These are phyloP conservation scores for Eimeria praecox DNA, from an alignment of 169 alveolate genomes.

Conservation along the genomic window DNA sequence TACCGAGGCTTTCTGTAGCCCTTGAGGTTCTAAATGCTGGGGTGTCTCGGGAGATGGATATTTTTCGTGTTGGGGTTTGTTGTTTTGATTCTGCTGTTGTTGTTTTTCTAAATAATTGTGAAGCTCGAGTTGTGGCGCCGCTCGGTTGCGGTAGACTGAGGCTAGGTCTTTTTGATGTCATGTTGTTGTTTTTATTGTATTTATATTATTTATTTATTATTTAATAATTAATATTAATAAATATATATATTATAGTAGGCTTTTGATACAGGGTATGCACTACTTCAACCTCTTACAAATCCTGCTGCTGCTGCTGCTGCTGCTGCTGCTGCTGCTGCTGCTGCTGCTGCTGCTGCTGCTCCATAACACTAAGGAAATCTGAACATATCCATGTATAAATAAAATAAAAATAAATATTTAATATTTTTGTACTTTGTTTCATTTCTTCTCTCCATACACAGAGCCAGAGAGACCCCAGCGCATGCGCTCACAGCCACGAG, in stretches of 20 bases:
- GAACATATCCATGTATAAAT: too few species aligned
- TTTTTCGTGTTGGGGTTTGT: not conserved
- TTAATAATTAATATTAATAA: too few species aligned
- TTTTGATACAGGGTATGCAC: too few species aligned
- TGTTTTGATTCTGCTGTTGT: not conserved
- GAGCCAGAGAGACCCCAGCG: not conserved
- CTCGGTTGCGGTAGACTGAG: not conserved
- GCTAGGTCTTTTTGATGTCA: conserved; percentile 3
- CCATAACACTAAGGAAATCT: too few species aligned
- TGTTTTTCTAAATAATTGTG: not conserved
- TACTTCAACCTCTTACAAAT: too few species aligned
- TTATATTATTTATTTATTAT: not conserved
- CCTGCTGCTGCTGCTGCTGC: too few species aligned
- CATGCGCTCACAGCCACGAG: conserved; percentile 12
- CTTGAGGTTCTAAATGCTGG: not conserved
- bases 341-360: too few species aligned
- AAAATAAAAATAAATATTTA: not conserved
- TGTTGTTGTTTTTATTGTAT: not conserved
- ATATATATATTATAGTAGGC: too few species aligned
- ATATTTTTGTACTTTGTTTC: not conserved
- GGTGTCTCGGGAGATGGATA: not conserved
- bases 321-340: too few species aligned
- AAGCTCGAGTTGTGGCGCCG: not conserved
- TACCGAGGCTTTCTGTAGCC: conserved; percentile 14
- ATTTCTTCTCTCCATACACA: not conserved